Percentiles rank a stretch among this genome's conserved stretches.
These are phyloP conservation scores for Annulohypoxylon bovei DNA, from an alignment of 495 filamentous ascomycete species.

Conservation along the genomic window DNA sequence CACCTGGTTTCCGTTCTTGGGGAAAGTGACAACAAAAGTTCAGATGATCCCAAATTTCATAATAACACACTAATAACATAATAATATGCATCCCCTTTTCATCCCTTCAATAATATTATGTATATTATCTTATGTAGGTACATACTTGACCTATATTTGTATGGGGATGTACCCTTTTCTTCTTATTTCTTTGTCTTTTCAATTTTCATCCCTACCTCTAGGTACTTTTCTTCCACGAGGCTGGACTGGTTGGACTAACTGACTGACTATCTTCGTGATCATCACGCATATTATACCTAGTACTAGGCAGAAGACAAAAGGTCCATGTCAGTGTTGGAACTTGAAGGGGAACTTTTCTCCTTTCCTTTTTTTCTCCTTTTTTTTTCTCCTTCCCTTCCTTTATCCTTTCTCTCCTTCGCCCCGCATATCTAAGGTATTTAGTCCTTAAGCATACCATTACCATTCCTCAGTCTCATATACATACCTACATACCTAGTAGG, in stretches of 20 bases:
- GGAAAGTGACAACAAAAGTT: conserved; percentile 15
- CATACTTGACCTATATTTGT: too few species aligned
- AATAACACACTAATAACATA: neutral
- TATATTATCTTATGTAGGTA: too few species aligned
- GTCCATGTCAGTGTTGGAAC: neutral
- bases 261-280: conserved; percentile 23
- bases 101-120: neutral
- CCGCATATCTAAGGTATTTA: neutral
- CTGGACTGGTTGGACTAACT: neutral
- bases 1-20: conserved; percentile 14
- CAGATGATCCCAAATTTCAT: conserved; percentile 29
- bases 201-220: neutral
- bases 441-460: neutral
- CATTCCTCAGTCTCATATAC: neutral
- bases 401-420: neutral
- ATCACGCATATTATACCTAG: conserved; percentile 3
- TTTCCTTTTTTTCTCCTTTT: neutral
- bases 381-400: neutral
- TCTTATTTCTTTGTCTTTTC: neutral
- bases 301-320: neutral
- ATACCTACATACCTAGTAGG: neutral
- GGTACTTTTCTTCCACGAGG: neutral
- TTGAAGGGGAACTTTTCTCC: neutral
- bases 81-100: neutral
- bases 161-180: neutral